These are phyloP conservation scores for Pezicula neosporulosa DNA, from an alignment of 2,329 filamentous ascomycete species.

Conservation along the genomic window DNA sequence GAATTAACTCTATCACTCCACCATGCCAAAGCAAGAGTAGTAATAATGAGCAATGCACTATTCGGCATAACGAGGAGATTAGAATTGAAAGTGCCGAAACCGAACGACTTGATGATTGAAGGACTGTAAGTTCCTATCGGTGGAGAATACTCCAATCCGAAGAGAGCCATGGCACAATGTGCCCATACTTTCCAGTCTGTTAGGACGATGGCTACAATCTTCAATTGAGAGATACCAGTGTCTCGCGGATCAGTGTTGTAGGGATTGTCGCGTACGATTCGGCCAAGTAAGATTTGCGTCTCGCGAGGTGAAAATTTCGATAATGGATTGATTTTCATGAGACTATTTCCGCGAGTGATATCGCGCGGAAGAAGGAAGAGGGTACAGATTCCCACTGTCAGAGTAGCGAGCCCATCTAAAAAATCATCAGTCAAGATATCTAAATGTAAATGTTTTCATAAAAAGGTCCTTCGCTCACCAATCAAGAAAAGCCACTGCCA, in stretches of 20 bases:
- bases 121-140: neutral
- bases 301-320: no score
- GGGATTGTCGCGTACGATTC: no score
- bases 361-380: no score
- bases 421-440: neutral
- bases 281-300: no score
- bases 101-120: neutral
- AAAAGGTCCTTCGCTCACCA: neutral
- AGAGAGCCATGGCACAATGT: neutral
- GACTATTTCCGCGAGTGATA: no score
- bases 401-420: neutral
- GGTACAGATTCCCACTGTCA: neutral
- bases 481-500: neutral
- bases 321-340: no score
- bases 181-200: neutral
- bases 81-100: neutral
- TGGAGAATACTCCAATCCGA: neutral
- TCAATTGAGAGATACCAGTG: no score
- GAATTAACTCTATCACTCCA: neutral
- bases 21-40: neutral
- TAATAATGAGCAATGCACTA: neutral
- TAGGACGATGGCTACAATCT: neutral
- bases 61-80: neutral
- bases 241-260: no score
- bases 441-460: neutral